These are phyloP conservation scores for Aspergillus versicolor DNA, from an alignment of 2,329 filamentous ascomycete genomes.

Conservation along the genomic window DNA sequence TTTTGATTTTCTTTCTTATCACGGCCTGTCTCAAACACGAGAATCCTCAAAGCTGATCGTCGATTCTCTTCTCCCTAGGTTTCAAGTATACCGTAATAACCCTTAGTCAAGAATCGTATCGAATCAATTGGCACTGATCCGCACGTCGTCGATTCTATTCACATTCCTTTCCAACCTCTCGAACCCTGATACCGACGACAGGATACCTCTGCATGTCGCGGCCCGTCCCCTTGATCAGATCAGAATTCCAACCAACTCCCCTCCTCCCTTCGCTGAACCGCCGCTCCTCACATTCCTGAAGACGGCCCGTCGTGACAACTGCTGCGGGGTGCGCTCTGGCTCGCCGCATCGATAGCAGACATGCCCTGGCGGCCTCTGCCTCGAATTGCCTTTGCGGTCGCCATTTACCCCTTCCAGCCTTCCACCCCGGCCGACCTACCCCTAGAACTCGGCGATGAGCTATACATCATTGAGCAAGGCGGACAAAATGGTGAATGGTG, in stretches of 20 bases:
- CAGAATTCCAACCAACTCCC: conserved; percentile 25
- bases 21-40: not conserved
- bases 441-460: conserved; percentile 94
- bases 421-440: conserved; percentile 86
- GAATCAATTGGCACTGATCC: not conserved
- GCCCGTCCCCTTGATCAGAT: conserved; percentile 20
- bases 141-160: conserved; percentile 14
- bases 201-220: conserved; percentile 28
- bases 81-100: conserved; percentile 7
- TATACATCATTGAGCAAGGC: conserved; percentile 98
- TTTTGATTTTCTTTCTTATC: not conserved
- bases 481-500: conserved; percentile 83
- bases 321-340: conserved; percentile 21
- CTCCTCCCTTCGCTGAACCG: conserved; percentile 18
- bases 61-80: conserved; percentile 4
- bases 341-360: conserved; percentile 29
- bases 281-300: conserved; percentile 21
- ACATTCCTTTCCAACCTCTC: conserved; percentile 24
- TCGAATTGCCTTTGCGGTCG: conserved; percentile 96
- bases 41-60: not conserved
- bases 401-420: conserved; percentile 89
- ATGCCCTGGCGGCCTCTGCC: conserved; percentile 98
- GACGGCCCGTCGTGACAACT: conserved; percentile 24
- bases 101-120: not conserved
- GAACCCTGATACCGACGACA: conserved; percentile 6